Base-by-base conservation (phyloP, 2,329 filamentous ascomycete species). In the Alternaria brassicae region DNA sequence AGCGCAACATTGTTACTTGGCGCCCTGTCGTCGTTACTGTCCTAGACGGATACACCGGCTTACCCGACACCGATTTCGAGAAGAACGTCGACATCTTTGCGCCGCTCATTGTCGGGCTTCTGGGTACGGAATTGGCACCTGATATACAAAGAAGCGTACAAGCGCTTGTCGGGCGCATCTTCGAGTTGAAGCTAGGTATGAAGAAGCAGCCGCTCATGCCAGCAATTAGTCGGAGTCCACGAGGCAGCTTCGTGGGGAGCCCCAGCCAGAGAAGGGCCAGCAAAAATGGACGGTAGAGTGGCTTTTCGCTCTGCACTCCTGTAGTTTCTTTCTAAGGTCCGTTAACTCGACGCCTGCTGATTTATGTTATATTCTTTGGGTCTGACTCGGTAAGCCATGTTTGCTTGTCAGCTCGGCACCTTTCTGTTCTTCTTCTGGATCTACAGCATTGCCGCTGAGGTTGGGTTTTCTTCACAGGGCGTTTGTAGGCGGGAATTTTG, bases 1-100 rank as follows among this genome's bases (percentile, higher is more conserved):
- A 98, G 75, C 86, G 95, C 56, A 99, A 99, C 78, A 97, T 99
- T 55, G 87, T 96, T 25, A 96, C 96, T 0, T 99, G 95, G 95
- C 86, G 95, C 17, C 95, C 95, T 0, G 95, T 99, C 0, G 95
- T 99, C 2, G 93, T 99, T 17, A 95, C 97, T 74, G 95, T 99
- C 8, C 83, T 99, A 9, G 94, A 99, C 73, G 95, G 95, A 1
- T 98, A 94, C 76, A 89, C 89, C 0, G 89, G 88, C 6, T 97
- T 98, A 81, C 91, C 92, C 0, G 84, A 87, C 17, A 85, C 88
- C 23, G 91, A 91, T 41, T 99, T 99, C 70, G 86, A 86, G 53
- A 88, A 89, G 58, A 89, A 98, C 70, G 85, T 97, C 7, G 83
- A 86, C 44, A 88, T 88, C 3, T 98, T 99, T 77, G 97, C 97